Evolutionary conservation across 352 stramenopile genomes (phyloP).

Genomic region (Paralagenidium karlingii): DNA sequence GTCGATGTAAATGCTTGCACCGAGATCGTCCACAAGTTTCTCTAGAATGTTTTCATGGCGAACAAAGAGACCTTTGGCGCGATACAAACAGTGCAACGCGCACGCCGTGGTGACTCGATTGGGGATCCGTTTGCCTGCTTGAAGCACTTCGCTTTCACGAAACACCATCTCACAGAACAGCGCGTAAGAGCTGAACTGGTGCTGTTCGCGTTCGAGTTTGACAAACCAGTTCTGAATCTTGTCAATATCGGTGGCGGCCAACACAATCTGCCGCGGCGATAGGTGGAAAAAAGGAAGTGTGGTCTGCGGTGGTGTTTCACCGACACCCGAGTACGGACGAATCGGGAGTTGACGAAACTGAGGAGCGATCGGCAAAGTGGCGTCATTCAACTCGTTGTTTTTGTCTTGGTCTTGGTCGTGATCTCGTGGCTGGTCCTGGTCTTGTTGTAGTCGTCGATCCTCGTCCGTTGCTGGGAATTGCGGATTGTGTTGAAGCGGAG

Average conservation of each 20-base stretch:
- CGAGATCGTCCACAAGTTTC: too few relatives aligned
- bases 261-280: slow-evolving; percentile 6
- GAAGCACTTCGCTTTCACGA: slow-evolving; percentile 36
- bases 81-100: slow-evolving; percentile 63
- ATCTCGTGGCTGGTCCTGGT: too few relatives aligned
- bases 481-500: too few relatives aligned
- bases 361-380: too few relatives aligned
- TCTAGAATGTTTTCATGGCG: slow-evolving; percentile 48
- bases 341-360: slow-evolving; percentile 3
- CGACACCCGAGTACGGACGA: slow-evolving; percentile 10
- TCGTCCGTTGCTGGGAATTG: too few relatives aligned
- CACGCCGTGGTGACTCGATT: slow-evolving; percentile 62
- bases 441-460: too few relatives aligned
- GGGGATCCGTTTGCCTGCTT: slow-evolving; percentile 41
- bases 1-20: slow-evolving; percentile 42
- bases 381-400: too few relatives aligned
- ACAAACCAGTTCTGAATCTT: slow-evolving; percentile 58
- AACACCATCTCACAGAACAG: slow-evolving; percentile 70
- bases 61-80: slow-evolving; percentile 38
- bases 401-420: too few relatives aligned
- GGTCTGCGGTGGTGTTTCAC: slow-evolving; percentile 7
- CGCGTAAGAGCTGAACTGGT: slow-evolving; percentile 44
- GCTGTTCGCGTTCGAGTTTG: slow-evolving; percentile 24
- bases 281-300: slow-evolving; percentile 10
- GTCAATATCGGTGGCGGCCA: slow-evolving; percentile 28